Evolutionary conservation across 2,329 filamentous ascomycete genomes (phyloP).

Genomic region (Sporothrix globosa): DNA sequence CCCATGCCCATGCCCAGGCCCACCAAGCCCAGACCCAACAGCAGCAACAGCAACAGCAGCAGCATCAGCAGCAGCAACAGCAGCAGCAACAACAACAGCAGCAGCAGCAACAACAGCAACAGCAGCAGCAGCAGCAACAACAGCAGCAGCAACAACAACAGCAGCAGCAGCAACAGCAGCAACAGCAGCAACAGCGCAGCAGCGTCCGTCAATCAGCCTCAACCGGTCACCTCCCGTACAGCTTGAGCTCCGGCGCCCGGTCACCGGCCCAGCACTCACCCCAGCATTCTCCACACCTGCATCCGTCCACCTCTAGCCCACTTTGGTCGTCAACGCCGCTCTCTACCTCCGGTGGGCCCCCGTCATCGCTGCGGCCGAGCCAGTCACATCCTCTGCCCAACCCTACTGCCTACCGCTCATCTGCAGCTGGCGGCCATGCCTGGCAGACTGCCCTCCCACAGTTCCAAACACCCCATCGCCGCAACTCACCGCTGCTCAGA

Average conservation of each 20-base stretch:
- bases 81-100: conserved; percentile 5
- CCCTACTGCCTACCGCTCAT: background rate
- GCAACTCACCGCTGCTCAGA: background rate
- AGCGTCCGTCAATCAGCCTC: conserved; percentile 3
- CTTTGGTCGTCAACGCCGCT: conserved; percentile 11
- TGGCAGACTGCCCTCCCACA: background rate
- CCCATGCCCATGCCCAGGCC: conserved; percentile 6
- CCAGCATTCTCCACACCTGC: conserved; percentile 2
- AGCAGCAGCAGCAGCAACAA: background rate
- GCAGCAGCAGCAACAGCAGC: background rate
- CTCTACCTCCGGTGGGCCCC: background rate
- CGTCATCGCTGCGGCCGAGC: background rate
- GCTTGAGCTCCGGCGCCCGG: background rate
- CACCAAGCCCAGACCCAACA: conserved; percentile 14
- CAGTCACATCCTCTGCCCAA: background rate
- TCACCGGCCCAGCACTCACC: conserved; percentile 11
- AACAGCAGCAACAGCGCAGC: conserved; percentile 8
- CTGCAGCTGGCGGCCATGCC: background rate
- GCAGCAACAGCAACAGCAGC: too few species aligned
- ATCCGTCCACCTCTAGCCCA: background rate
- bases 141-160: too few species aligned
- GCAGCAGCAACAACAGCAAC: conserved; percentile 2
- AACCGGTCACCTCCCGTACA: conserved; percentile 14
- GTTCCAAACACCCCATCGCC: conserved; percentile 3
- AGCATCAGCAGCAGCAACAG: too few species aligned